Evolutionary conservation across 2,329 filamentous ascomycete species (phyloP), one percentile per base, ranked within the genome.

Genomic region (Lecanicillium sp.): DNA sequence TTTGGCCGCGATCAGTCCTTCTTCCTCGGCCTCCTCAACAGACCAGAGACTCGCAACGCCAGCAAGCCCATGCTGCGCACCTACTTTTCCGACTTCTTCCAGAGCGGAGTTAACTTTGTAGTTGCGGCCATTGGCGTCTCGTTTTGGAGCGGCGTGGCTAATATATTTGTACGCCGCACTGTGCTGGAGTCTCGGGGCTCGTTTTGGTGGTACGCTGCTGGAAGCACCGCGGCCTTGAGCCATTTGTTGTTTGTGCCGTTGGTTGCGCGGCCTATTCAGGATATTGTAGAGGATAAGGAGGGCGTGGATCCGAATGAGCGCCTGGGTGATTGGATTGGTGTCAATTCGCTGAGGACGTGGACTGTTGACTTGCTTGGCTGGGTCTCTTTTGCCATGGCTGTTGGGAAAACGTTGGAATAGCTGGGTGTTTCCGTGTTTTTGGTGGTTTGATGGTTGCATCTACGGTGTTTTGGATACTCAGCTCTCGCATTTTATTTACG

Each of bases 81-180:
- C 9, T 65, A 59, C 48, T 65, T 59, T 48, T 47, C 48, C 15
- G 33, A 43, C 18, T 58, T 60, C 40, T 64, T 65, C 49, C 40
- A 33, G 20, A 29, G 36, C 25, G 51, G 48, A 20, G 37, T 54
- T 4, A 33, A 30, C 9, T 38, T 43, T 18, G 47, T 54, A 5
- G 16, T 53, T 9, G 44, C 38, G 4, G 41, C 48, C 37, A 41
- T 52, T 14, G 41, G 45, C 4, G 19, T 48, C 11, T 59, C 57
- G 2, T 30, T 37, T 11, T 39, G 36, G 20, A 38, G 40, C 11
- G 36, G 40, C 8, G 16, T 46, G 4, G 37, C 43, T 15, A 48
- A 49, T 25, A 40, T 49, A 5, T 41, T 40, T 29, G 34, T 15
- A 3, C 20, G 32, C 11, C 20, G 4, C 8, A 25, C 19, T 9